These are phyloP conservation scores for Taiwanofungus camphoratus DNA, from an alignment of 1,284 basidiomycete genomes.

Conservation along the genomic window DNA sequence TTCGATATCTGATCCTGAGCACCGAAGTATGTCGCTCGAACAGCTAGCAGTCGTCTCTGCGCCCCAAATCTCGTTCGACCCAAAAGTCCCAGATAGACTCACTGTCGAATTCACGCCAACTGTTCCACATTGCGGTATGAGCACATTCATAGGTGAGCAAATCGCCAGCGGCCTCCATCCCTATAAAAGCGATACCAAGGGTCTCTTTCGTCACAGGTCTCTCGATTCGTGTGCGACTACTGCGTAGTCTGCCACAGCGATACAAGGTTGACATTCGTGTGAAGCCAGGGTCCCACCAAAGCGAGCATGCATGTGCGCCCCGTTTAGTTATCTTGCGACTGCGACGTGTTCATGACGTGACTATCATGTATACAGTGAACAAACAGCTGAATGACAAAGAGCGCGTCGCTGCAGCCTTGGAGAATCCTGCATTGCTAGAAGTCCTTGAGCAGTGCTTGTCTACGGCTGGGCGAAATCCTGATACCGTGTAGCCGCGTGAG, in stretches of 20 bases:
- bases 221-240: slow-evolving; percentile 86
- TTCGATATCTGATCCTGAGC: slow-evolving; percentile 94
- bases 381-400: slow-evolving; percentile 99
- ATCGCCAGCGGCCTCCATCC: neutral
- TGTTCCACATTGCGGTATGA: slow-evolving; percentile 98
- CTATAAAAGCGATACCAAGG: neutral
- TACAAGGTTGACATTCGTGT: slow-evolving; percentile 96
- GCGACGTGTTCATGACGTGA: neutral
- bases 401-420: slow-evolving; percentile 93
- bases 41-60: slow-evolving; percentile 93
- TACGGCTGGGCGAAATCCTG: slow-evolving; percentile 11
- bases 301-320: slow-evolving; percentile 74
- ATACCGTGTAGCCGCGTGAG: neutral
- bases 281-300: slow-evolving; percentile 93
- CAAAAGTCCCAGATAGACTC: slow-evolving; percentile 55
- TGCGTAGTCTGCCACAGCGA: slow-evolving; percentile 85
- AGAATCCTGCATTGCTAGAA: slow-evolving; percentile 83
- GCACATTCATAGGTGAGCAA: slow-evolving; percentile 87
- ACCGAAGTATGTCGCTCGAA: slow-evolving; percentile 92
- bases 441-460: slow-evolving; percentile 85
- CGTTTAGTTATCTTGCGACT: neutral
- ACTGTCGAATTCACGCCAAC: slow-evolving; percentile 94
- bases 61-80: slow-evolving; percentile 73
- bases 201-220: slow-evolving; percentile 51
- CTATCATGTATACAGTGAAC: slow-evolving; percentile 59